Conservation (phyloP, 1,284 basidiomycete species). For the Moesziomyces sp. region DNA sequence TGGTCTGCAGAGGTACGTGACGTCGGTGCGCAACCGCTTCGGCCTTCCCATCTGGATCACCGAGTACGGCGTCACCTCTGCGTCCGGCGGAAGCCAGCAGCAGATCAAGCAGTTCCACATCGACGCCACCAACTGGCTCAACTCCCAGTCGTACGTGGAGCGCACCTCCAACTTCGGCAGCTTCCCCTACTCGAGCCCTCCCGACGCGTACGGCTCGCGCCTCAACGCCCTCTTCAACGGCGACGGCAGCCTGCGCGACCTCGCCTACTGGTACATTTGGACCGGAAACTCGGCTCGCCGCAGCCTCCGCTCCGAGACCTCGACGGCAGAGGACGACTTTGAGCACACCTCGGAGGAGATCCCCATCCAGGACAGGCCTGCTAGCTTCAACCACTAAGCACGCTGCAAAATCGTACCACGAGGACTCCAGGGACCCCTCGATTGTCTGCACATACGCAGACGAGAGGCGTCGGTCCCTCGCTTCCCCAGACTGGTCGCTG, state of each 20-base stretch:
- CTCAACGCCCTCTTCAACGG: slow-evolving; percentile 59
- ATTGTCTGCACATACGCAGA: background rate
- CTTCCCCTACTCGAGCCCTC: slow-evolving; percentile 46
- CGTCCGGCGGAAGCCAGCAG: slow-evolving; percentile 39
- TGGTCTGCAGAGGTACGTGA: slow-evolving; percentile 51
- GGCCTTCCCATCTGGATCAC: slow-evolving; percentile 62
- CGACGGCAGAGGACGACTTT: slow-evolving; percentile 29
- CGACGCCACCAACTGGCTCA: slow-evolving; percentile 55
- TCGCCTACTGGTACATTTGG: slow-evolving; percentile 51
- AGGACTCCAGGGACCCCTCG: slow-evolving; percentile 2
- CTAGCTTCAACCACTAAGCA: slow-evolving; percentile 25
- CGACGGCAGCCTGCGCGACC: slow-evolving; percentile 35
- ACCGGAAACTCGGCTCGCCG: slow-evolving; percentile 12
- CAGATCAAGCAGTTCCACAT: slow-evolving; percentile 57
- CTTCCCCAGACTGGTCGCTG: background rate
- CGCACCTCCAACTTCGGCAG: slow-evolving; percentile 61
- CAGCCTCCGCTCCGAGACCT: slow-evolving; percentile 11
- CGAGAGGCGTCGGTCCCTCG: background rate
- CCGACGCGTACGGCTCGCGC: slow-evolving; percentile 54
- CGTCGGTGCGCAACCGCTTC: slow-evolving; percentile 44
- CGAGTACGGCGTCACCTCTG: slow-evolving; percentile 62
- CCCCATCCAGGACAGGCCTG: slow-evolving; percentile 23
- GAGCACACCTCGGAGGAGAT: slow-evolving; percentile 27
- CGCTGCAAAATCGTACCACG: background rate
- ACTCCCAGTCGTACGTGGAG: slow-evolving; percentile 49